phyloP scores from a whole-genome alignment of 148 eudicot species.

The Linanthus parryae region DNA sequence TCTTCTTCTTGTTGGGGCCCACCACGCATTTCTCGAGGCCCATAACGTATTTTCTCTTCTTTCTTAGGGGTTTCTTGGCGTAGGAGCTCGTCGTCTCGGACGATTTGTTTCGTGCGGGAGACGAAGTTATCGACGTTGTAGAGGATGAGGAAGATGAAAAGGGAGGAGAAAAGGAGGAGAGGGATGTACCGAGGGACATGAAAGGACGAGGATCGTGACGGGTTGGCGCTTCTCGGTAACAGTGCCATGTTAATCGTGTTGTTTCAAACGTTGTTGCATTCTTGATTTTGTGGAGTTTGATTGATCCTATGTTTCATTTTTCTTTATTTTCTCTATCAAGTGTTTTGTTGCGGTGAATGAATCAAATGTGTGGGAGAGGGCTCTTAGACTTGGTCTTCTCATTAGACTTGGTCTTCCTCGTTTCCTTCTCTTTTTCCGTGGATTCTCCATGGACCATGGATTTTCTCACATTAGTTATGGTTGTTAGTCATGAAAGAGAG shows the following conservation, averaged over 20 bases:
- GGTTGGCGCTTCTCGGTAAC: conserved; percentile 1
- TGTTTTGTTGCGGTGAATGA: not conserved
- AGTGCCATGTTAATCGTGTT: not conserved
- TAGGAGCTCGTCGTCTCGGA: conserved; percentile 2
- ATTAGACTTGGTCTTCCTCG: not conserved
- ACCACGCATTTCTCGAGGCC: conserved; percentile 3
- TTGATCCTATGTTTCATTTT: not conserved
- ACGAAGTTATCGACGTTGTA: conserved; percentile 15
- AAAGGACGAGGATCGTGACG: not conserved
- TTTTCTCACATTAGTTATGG: conserved; percentile 3
- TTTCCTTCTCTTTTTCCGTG: conserved; percentile 3
- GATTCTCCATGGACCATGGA: conserved; percentile 7
- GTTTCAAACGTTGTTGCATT: not conserved
- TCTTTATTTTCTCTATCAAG: not conserved
- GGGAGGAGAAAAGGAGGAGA: conserved; percentile 3
- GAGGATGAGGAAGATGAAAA: conserved; percentile 8
- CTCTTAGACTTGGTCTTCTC: not conserved
- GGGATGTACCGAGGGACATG: conserved; percentile 1
- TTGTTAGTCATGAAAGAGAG: no score
- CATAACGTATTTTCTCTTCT: no score
- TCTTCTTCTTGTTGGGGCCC: not conserved
- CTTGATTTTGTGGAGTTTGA: not conserved
- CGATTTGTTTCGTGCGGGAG: conserved; percentile 9
- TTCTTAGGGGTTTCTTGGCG: no score
- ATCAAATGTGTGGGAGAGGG: conserved; percentile 12